A percentile compares a stretch with the other conserved stretches of the same genome.
Evolutionary conservation across 2,329 filamentous ascomycete species (phyloP).

Genomic region (Fonsecaea erecta): DNA sequence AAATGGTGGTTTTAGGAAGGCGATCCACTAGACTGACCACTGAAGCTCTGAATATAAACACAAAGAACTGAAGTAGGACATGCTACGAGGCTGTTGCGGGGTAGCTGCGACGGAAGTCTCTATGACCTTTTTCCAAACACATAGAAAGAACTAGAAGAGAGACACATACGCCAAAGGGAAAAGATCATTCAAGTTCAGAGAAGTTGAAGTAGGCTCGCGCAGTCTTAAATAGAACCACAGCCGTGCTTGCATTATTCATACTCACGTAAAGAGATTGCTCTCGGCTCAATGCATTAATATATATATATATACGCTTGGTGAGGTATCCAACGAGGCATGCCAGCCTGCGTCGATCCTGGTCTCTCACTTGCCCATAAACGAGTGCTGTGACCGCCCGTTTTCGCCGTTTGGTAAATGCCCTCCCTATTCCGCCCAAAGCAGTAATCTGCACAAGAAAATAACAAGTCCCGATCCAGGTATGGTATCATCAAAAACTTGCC

Average conservation of each 20-base stretch:
- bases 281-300: slow-evolving; percentile 14
- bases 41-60: neutral
- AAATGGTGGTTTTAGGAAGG: neutral
- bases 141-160: neutral
- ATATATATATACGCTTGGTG: slow-evolving; percentile 5
- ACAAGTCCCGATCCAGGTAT: slow-evolving; percentile 10
- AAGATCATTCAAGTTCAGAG: neutral
- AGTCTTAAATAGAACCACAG: neutral
- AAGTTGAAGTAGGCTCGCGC: neutral
- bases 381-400: slow-evolving; percentile 7
- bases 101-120: neutral
- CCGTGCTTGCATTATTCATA: neutral
- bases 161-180: too few species aligned
- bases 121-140: neutral
- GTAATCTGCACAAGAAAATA: slow-evolving; percentile 2
- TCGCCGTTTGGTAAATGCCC: slow-evolving; percentile 8
- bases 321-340: slow-evolving; percentile 14
- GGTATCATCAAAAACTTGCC: slow-evolving; percentile 19
- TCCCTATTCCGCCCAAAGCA: slow-evolving; percentile 9
- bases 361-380: neutral
- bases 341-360: slow-evolving; percentile 16
- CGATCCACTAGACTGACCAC: neutral
- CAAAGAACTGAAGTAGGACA: neutral
- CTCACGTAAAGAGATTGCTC: slow-evolving; percentile 7
- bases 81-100: slow-evolving; percentile 6